Conservation (phyloP, 2,329 filamentous ascomycete species). For the Cordyceps fumosorosea region DNA sequence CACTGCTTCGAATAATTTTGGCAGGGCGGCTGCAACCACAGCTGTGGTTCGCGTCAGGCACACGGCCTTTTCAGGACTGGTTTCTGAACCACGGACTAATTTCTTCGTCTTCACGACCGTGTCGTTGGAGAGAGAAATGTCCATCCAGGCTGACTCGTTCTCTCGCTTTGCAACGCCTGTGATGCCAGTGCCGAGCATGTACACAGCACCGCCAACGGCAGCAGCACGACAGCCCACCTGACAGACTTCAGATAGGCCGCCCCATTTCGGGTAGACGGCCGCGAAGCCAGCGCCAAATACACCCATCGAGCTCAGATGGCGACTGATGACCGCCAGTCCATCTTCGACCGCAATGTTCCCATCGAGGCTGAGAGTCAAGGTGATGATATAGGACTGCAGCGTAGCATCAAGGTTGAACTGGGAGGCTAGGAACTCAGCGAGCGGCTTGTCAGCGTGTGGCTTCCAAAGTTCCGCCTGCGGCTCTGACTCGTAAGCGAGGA, state of each 20-base stretch:
- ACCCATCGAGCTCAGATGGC: conserved; percentile 80
- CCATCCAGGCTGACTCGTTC: conserved; percentile 25
- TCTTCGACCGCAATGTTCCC: conserved; percentile 54
- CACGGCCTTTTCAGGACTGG: conserved; percentile 19
- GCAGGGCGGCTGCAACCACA: conserved; percentile 61
- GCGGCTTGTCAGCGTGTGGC: conserved; percentile 43
- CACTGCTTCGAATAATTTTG: conserved; percentile 59
- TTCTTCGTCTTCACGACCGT: conserved; percentile 48
- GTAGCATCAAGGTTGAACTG: conserved; percentile 62
- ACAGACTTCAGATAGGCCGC: conserved; percentile 78
- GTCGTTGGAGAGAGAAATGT: conserved; percentile 49
- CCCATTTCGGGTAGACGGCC: conserved; percentile 88
- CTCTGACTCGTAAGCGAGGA: conserved; percentile 62
- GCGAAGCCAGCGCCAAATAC: conserved; percentile 84
- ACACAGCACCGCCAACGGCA: conserved; percentile 85
- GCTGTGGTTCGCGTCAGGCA: conserved; percentile 56
- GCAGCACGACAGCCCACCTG: conserved; percentile 88
- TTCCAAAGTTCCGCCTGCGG: conserved; percentile 52
- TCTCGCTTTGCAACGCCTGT: conserved; percentile 24
- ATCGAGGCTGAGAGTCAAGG: conserved; percentile 69
- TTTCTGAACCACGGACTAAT: conserved; percentile 41
- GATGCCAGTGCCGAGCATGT: conserved; percentile 73
- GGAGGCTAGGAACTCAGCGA: conserved; percentile 52
- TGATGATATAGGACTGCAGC: conserved; percentile 54
- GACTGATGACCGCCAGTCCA: conserved; percentile 66